Conservation (phyloP, 768 basidiomycete genomes). For the Pilatotrama ljubarskyi region DNA sequence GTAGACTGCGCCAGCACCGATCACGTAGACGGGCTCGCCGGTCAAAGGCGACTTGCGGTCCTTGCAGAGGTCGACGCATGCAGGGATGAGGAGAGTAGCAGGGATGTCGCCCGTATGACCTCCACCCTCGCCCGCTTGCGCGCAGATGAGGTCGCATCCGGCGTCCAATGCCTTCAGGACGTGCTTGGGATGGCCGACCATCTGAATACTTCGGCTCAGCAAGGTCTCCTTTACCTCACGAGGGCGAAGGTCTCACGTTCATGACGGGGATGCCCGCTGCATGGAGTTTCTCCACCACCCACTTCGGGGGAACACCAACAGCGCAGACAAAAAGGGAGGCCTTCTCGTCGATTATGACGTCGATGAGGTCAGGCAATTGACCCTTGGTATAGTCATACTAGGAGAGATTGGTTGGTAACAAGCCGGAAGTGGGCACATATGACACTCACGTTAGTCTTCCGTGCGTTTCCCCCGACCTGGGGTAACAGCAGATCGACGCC, state of each 20-base stretch:
- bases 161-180: conserved; percentile 76
- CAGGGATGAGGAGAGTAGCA: conserved; percentile 85
- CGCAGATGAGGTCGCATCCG: conserved; percentile 92
- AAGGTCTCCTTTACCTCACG: neutral
- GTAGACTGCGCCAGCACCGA: conserved; percentile 91
- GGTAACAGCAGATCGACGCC: conserved; percentile 92
- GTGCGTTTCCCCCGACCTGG: conserved; percentile 80
- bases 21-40: conserved; percentile 79
- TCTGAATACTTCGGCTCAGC: conserved; percentile 36
- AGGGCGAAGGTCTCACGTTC: conserved; percentile 54
- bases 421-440: neutral
- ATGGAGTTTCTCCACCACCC: conserved; percentile 80
- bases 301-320: conserved; percentile 81
- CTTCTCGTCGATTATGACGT: conserved; percentile 93
- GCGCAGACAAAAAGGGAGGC: conserved; percentile 88
- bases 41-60: conserved; percentile 78
- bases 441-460: conserved; percentile 80
- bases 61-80: conserved; percentile 82
- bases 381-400: conserved; percentile 91
- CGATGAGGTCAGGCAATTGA: conserved; percentile 76
- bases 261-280: conserved; percentile 82
- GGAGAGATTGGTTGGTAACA: neutral
- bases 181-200: conserved; percentile 96
- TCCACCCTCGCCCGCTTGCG: conserved; percentile 91
- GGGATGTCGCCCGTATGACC: conserved; percentile 79